Evolutionary conservation across 1,284 basidiomycete genomes (phyloP).

Genomic region (Sanghuangporus baumii): DNA sequence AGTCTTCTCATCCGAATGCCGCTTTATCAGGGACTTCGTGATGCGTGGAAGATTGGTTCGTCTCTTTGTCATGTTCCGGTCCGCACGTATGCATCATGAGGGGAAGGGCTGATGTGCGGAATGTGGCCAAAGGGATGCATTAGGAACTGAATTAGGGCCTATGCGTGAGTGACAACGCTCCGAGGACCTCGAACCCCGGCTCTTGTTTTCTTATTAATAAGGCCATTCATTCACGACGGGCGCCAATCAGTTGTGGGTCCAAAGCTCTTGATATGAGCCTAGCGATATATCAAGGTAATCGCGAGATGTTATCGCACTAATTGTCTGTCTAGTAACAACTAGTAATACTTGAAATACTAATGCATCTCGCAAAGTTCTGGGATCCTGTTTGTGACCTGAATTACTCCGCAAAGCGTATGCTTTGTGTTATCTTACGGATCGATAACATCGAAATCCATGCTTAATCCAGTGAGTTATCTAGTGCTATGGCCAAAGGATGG

Average conservation of each 20-base stretch:
- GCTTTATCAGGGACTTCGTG: background rate
- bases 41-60: background rate
- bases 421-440: no score
- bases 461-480: background rate
- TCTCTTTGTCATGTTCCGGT: constrained; percentile 9
- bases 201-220: constrained; percentile 1
- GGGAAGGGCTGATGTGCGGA: background rate
- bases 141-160: constrained; percentile 1
- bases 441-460: no score
- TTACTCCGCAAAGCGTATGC: no score
- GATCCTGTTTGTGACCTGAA: no score
- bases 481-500: background rate
- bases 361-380: no score
- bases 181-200: background rate
- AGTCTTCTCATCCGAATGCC: background rate
- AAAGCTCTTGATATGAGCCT: background rate
- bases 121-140: background rate
- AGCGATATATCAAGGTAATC: background rate
- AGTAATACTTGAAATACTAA: background rate
- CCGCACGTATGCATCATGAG: constrained; percentile 2
- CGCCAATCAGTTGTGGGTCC: constrained; percentile 4
- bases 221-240: background rate
- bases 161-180: background rate
- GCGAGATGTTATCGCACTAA: background rate
- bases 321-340: background rate